These are phyloP conservation scores for Hygrophila difformis DNA, from an alignment of 257 asterid genomes.

Conservation along the genomic window DNA sequence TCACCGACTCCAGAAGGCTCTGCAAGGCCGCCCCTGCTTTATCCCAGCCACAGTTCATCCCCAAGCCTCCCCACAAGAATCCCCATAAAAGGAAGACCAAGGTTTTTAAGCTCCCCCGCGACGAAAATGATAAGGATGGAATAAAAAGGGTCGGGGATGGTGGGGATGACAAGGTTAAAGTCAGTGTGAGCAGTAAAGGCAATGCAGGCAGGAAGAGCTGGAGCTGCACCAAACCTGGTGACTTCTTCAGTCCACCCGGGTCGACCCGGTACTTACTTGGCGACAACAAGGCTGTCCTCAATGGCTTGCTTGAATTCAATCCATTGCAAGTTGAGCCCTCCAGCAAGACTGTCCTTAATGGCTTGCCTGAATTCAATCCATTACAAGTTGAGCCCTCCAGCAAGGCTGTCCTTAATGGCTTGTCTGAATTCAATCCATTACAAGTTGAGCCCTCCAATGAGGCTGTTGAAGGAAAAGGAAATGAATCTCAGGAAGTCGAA, in stretches of 20 bases:
- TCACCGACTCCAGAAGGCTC: slow-evolving; percentile 34
- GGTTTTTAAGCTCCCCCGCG: slow-evolving; percentile 12
- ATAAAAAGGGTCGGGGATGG: slow-evolving; percentile 13
- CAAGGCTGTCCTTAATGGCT: too few relatives aligned
- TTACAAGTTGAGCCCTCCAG: too few relatives aligned
- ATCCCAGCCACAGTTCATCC: slow-evolving; percentile 16
- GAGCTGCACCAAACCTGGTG: slow-evolving; percentile 48
- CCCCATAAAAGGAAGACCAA: background rate
- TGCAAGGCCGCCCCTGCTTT: slow-evolving; percentile 16
- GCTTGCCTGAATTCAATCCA: too few relatives aligned
- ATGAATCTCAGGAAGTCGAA: too few relatives aligned
- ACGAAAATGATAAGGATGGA: slow-evolving; percentile 5
- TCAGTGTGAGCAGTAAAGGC: slow-evolving; percentile 8
- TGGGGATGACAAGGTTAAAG: background rate
- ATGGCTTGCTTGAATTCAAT: too few relatives aligned
- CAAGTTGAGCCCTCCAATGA: too few relatives aligned
- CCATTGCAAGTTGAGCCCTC: too few relatives aligned
- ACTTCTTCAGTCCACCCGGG: slow-evolving; percentile 63
- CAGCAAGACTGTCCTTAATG: too few relatives aligned
- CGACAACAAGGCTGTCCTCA: slow-evolving; percentile 35
- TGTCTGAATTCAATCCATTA: too few relatives aligned
- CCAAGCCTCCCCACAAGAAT: slow-evolving; percentile 24
- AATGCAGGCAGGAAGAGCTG: slow-evolving; percentile 29
- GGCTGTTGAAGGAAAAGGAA: too few relatives aligned
- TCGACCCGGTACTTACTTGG: slow-evolving; percentile 62